Base-by-base conservation (phyloP, 192 early-diverging fungal genomes). In the Neocallimastix lanati region DNA sequence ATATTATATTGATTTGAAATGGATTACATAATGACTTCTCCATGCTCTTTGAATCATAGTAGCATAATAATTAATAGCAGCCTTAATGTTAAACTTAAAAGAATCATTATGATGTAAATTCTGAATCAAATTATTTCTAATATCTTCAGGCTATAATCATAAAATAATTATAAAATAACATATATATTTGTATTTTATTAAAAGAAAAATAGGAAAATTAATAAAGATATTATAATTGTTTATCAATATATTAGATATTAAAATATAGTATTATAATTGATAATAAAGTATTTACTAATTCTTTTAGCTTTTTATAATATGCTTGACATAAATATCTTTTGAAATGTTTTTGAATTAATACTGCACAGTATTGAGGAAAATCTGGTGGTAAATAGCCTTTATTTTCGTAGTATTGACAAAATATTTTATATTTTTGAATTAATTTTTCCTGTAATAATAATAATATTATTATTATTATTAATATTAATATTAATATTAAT, bases 281-380 rank as follows among this genome's bases (percentile, higher is more conserved):
- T n/a, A n/a, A n/a, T n/a, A 16, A 29, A 81, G 80, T 38, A 79
- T 14, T 36, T 77, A 35, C 77, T 1, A 38, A 11, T 11, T 77
- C 25, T 27, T 50, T 28, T 35, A 78, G 15, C 76, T 76, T 28
- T 35, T 58, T 81, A 76, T 79, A 27, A 15, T 76, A 25, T 15
- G 21, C 12, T 13, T 28, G 27, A 28, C 80, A 29, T 38, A 38
- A 11, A 78, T 79, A 30, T 38, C 29, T 38, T 40, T 40, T 80
- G 11, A 78, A 78, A 78, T 78, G 21, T 27, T 78, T 78, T 77
- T 88, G 87, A n/a, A 90, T 88, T 37, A 82, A 83, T 12, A 85
- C 85, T 14, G 89, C 86, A 76, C 86, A 88, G 78, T 87, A 89
- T 18, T 83, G 80, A 0, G 87, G 85, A 80, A 84, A 90, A n/a